phyloP scores from a whole-genome alignment of 2,329 filamentous ascomycete genomes.

The Mollisiaceae sp. region DNA sequence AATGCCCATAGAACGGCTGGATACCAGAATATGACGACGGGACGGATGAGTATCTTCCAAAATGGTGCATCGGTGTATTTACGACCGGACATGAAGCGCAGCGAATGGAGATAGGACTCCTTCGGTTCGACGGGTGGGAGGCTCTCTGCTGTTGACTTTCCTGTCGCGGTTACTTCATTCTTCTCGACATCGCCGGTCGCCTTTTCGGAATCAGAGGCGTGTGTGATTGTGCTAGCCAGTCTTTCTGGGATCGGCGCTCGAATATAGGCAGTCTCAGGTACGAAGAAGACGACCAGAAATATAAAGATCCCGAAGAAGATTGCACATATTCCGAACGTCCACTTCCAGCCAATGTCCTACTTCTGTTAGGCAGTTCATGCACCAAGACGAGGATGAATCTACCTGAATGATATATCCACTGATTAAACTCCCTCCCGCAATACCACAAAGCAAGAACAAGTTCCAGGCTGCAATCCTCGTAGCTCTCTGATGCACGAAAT shows the following conservation, averaged over 20 bases:
- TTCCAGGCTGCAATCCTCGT: constrained; percentile 48
- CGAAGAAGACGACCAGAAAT: constrained; percentile 31
- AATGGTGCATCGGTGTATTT: constrained; percentile 42
- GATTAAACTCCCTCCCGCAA: constrained; percentile 46
- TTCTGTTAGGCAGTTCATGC: neutral
- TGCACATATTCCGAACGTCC: constrained; percentile 48
- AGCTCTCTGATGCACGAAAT: constrained; percentile 51
- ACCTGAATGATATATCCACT: constrained; percentile 46
- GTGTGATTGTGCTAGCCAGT: constrained; percentile 30
- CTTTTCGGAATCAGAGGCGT: constrained; percentile 29
- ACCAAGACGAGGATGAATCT: neutral
- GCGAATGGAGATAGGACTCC: constrained; percentile 38
- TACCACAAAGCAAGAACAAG: constrained; percentile 47
- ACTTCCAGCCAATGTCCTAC: constrained; percentile 47
- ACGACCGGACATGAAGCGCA: constrained; percentile 41
- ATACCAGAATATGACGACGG: constrained; percentile 45
- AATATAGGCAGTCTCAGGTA: constrained; percentile 42
- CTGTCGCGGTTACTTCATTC: constrained; percentile 19
- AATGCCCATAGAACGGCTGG: constrained; percentile 46
- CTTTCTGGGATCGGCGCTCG: constrained; percentile 22
- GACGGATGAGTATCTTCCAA: constrained; percentile 45
- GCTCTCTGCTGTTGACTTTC: neutral
- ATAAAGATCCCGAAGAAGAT: constrained; percentile 40
- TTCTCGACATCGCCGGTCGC: constrained; percentile 7
- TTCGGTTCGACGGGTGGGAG: constrained; percentile 31